phyloP scores from a whole-genome alignment of 2,329 filamentous ascomycete genomes.

The Penicillium polonicum region DNA sequence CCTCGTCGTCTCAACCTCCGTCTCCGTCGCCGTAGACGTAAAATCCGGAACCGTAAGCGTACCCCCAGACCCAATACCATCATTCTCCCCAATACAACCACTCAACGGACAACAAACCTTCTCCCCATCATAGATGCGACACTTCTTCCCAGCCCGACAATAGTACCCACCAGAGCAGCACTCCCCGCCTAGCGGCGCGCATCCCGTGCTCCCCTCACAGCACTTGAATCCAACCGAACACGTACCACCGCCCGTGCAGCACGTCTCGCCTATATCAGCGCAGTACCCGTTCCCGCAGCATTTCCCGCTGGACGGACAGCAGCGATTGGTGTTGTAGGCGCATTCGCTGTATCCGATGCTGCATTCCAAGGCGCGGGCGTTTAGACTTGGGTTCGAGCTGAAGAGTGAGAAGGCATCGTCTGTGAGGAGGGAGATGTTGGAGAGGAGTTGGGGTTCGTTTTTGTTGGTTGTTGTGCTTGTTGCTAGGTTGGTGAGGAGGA shows the following conservation, averaged over 20 bases:
- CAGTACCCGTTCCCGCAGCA: conserved; percentile 23
- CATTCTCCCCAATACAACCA: conserved; percentile 15
- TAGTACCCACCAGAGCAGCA: conserved; percentile 20
- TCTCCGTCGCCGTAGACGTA: conserved; percentile 1
- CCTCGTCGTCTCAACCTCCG: conserved; percentile 3
- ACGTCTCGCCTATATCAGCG: conserved; percentile 11
- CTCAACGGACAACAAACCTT: conserved; percentile 15
- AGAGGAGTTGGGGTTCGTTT: conserved; percentile 13
- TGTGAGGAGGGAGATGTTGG: conserved; percentile 9
- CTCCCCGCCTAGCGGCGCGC: conserved; percentile 16
- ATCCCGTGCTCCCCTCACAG: conserved; percentile 11
- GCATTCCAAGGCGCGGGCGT: conserved; percentile 6
- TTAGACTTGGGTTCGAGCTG: conserved; percentile 16
- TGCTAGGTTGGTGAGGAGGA: neutral
- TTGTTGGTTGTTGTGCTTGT: neutral
- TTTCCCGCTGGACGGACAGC: conserved; percentile 10
- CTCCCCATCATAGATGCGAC: conserved; percentile 11
- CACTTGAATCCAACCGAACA: conserved; percentile 21
- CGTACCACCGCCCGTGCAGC: conserved; percentile 14
- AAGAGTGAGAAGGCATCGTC: neutral
- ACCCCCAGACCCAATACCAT: conserved; percentile 6
- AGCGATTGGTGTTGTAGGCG: conserved; percentile 11
- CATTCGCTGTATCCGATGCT: conserved; percentile 14
- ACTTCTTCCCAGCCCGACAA: conserved; percentile 16
- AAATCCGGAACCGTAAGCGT: neutral